A percentile compares a stretch with the other conserved stretches of the same genome.
Evolutionary conservation across 1,284 basidiomycete species (phyloP).

Genomic region (Ceratobasidium sp.): DNA sequence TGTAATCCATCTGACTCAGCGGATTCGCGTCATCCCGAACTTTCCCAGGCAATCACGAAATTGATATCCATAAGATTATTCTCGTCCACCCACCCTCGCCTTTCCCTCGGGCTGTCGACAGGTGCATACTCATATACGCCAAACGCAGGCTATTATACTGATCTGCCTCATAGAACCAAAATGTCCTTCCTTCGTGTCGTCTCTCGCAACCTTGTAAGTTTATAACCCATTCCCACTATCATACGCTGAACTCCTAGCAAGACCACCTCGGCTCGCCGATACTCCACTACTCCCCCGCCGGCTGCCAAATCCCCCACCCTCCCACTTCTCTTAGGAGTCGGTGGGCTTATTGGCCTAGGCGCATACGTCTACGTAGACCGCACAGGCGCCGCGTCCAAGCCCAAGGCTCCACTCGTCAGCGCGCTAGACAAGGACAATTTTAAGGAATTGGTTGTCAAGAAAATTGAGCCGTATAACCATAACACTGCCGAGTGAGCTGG

Average conservation of each 20-base stretch:
- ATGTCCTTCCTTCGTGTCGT: slow-evolving; percentile 42
- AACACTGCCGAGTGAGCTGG: slow-evolving; percentile 75
- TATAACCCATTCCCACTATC: not conserved
- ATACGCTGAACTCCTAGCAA: not conserved
- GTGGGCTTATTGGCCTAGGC: slow-evolving; percentile 47
- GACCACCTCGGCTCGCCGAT: slow-evolving; percentile 44
- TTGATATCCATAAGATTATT: slow-evolving; percentile 17
- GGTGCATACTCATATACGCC: not conserved
- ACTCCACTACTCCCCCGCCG: slow-evolving; percentile 47
- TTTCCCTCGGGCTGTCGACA: not conserved
- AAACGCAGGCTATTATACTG: not conserved
- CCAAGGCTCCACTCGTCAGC: slow-evolving; percentile 62
- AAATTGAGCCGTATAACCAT: slow-evolving; percentile 91
- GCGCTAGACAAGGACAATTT: slow-evolving; percentile 79
- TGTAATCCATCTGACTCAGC: slow-evolving; percentile 23
- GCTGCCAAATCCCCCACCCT: slow-evolving; percentile 46
- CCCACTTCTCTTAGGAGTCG: slow-evolving; percentile 46
- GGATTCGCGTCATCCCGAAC: slow-evolving; percentile 15
- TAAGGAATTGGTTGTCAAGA: slow-evolving; percentile 83
- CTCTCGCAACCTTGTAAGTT: slow-evolving; percentile 37
- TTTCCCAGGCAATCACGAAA: slow-evolving; percentile 36
- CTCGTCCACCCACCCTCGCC: not conserved
- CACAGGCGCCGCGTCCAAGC: slow-evolving; percentile 10
- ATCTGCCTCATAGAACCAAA: not conserved
- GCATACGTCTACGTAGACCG: slow-evolving; percentile 47